Conservation (phyloP, 176 grass and related monocot genomes). For the Panicum miliaceum region DNA sequence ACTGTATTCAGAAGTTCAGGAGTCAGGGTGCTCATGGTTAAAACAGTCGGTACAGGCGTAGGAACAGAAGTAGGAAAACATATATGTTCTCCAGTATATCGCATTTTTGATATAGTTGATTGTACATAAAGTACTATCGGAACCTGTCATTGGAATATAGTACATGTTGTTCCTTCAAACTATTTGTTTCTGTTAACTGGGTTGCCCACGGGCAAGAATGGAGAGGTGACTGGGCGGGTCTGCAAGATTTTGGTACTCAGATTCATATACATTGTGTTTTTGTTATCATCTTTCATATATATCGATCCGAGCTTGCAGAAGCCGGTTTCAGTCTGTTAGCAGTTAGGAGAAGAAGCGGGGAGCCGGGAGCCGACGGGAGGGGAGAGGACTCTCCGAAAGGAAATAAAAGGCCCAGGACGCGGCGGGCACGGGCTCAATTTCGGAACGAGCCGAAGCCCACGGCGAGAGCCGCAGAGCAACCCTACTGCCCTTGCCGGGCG, state of each 20-base stretch:
- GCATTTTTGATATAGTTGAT: slow-evolving; percentile 16
- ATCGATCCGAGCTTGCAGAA: not conserved
- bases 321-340: no score
- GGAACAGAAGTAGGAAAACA: not conserved
- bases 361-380: no score
- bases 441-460: not conserved
- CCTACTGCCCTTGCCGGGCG: slow-evolving; percentile 8
- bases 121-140: slow-evolving; percentile 5
- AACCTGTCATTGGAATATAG: not conserved
- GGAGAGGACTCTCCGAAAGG: no score
- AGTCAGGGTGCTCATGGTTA: not conserved
- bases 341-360: no score
- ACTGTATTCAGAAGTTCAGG: not conserved
- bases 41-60: slow-evolving; percentile 23
- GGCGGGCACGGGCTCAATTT: not conserved
- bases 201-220: not conserved
- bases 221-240: not conserved
- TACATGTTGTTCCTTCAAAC: not conserved
- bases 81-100: not conserved
- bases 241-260: not conserved
- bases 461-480: not conserved
- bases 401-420: not conserved
- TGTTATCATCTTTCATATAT: not conserved
- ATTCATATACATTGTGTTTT: not conserved
- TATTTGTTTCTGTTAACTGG: not conserved